Evolutionary conservation across 1,284 basidiomycete genomes (phyloP).

Genomic region (Pisolithus thermaeus): DNA sequence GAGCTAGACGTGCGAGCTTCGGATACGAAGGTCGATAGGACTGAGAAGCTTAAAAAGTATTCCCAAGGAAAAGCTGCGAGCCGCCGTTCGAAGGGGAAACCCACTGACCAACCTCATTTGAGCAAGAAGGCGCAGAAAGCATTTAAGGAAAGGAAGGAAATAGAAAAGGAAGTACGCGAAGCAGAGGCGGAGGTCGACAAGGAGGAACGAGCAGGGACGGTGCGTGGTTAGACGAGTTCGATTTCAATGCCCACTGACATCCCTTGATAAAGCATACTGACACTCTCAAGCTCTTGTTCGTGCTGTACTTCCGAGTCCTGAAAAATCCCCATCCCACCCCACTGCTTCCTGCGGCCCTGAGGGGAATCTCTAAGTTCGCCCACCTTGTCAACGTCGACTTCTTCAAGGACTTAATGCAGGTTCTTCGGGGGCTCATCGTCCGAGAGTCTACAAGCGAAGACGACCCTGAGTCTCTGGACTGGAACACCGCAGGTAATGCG

Average conservation of each 20-base stretch:
- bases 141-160: constrained; percentile 74
- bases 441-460: constrained; percentile 39
- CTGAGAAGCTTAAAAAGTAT: constrained; percentile 34
- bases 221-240: constrained; percentile 35
- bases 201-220: constrained; percentile 82
- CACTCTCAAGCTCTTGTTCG: constrained; percentile 96
- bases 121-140: constrained; percentile 86
- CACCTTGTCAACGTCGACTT: constrained; percentile 99
- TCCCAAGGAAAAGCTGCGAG: constrained; percentile 47
- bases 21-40: constrained; percentile 57
- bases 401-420: constrained; percentile 91
- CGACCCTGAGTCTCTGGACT: constrained; percentile 36
- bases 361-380: constrained; percentile 90
- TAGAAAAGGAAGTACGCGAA: constrained; percentile 85
- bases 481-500: constrained; percentile 16
- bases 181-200: constrained; percentile 93
- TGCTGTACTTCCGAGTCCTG: constrained; percentile 94
- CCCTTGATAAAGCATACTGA: constrained; percentile 77
- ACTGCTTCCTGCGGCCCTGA: constrained; percentile 83
- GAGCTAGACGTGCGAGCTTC: constrained; percentile 82
- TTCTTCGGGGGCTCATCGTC: constrained; percentile 75
- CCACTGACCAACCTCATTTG: constrained; percentile 61
- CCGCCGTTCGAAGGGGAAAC: constrained; percentile 52
- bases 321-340: constrained; percentile 83
- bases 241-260: constrained; percentile 14